Base-by-base conservation (phyloP, 73 alveolate species). In the Uronychia setigera region DNA sequence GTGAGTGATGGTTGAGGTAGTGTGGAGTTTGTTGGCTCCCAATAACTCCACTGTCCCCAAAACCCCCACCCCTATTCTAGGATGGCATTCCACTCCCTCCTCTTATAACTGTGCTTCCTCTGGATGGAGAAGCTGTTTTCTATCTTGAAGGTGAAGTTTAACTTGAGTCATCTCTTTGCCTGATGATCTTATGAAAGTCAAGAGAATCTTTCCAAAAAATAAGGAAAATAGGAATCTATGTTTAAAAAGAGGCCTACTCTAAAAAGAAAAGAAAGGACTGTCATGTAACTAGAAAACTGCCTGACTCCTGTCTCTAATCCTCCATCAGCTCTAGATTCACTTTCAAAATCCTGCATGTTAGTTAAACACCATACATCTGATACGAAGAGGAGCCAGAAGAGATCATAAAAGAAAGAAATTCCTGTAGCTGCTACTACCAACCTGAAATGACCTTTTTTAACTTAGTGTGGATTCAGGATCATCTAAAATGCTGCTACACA, bases 141-240 rank as follows among this genome's bases (percentile, higher is more conserved):
- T n/a, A n/a, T n/a, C n/a, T n/a, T n/a, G n/a, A n/a, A n/a, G n/a
- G 67, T 58, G 86, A 27, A 9, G 86, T n/a, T 57, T 57, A 77
- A 35, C 1, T 80, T 25, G 33, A 11, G 28, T 80, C 79, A 35
- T 46, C 30, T 35, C 35, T 34, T 26, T 32, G 0, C 35, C 35
- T 60, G 28, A 82, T 29, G 13, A 82, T 5, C 60, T 77, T 35
- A 29, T 90, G 32, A 60, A 90, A 90, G 75, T 90, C 95, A 9
- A 79, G 59, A 0, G 95, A 90, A 59, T 78, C 85, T 58, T 85
- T 84, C 95, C 95, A 90, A 76, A 90, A 90, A 25, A 90, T 91
- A 25, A 90, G 26, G 30, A 85, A 35, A 0, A 90, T 91, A 25
- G 85, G 32, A 11, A 90, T 85, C 46, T 46, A 19, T n/a, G n/a